These are phyloP conservation scores for Pseudomonodictys pantanalensis DNA, from an alignment of 495 filamentous ascomycete species.

Conservation along the genomic window DNA sequence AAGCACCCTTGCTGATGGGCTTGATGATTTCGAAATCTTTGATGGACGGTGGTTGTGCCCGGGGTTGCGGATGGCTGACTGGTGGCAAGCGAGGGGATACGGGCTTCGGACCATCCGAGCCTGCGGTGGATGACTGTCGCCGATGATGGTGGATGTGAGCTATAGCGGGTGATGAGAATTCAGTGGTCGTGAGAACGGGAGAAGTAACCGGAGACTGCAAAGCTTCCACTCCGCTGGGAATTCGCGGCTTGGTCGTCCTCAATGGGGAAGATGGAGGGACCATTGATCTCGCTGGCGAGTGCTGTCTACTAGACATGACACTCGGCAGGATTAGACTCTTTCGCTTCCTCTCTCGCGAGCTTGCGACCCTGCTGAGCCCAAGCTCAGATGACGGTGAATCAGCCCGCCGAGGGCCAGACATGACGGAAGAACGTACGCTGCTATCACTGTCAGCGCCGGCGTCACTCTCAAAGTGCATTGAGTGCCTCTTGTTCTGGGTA, in stretches of 20 bases:
- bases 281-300: slow-evolving; percentile 70
- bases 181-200: slow-evolving; percentile 75
- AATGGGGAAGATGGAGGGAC: slow-evolving; percentile 81
- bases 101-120: slow-evolving; percentile 65
- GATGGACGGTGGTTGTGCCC: slow-evolving; percentile 88
- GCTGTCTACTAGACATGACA: slow-evolving; percentile 70
- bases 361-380: slow-evolving; percentile 64
- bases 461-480: slow-evolving; percentile 75
- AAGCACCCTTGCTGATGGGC: slow-evolving; percentile 97
- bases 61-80: slow-evolving; percentile 66
- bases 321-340: slow-evolving; percentile 77
- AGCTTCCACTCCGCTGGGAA: slow-evolving; percentile 69
- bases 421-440: slow-evolving; percentile 72
- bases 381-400: slow-evolving; percentile 90
- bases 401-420: slow-evolving; percentile 65
- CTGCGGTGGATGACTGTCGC: slow-evolving; percentile 84
- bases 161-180: slow-evolving; percentile 71
- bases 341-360: slow-evolving; percentile 74
- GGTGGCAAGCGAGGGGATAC: slow-evolving; percentile 76
- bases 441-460: slow-evolving; percentile 77
- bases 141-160: slow-evolving; percentile 71
- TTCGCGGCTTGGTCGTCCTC: slow-evolving; percentile 78
- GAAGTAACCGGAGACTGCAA: slow-evolving; percentile 84
- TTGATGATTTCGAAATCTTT: slow-evolving; percentile 99
- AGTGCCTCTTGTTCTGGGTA: slow-evolving; percentile 66